phyloP scores from a whole-genome alignment of 1,284 basidiomycete genomes.

The Heterobasidion annosum region DNA sequence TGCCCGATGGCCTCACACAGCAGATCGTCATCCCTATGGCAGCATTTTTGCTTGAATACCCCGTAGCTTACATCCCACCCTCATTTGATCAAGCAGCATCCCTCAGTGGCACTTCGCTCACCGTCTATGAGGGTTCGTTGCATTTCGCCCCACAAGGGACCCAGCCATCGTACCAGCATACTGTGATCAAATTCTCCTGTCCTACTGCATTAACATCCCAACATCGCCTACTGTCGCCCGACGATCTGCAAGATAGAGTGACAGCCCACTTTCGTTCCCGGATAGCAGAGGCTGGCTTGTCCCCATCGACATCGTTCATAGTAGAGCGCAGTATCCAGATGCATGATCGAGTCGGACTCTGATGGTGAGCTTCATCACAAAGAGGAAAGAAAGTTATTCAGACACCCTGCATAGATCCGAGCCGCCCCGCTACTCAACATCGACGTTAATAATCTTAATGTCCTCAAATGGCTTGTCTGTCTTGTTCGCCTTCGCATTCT shows the following conservation, averaged over 20 bases:
- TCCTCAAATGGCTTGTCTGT: slow-evolving; percentile 84
- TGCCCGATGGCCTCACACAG: slow-evolving; percentile 5
- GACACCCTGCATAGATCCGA: neutral
- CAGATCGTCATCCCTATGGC: slow-evolving; percentile 35
- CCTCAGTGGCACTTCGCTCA: slow-evolving; percentile 15
- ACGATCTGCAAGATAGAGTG: neutral
- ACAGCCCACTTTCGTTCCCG: neutral
- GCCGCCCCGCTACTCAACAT: slow-evolving; percentile 41
- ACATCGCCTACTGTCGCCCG: slow-evolving; percentile 13
- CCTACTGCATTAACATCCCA: slow-evolving; percentile 19
- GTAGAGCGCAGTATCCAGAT: slow-evolving; percentile 13
- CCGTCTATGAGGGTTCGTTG: neutral
- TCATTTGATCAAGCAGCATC: slow-evolving; percentile 23
- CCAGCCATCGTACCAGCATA: slow-evolving; percentile 11
- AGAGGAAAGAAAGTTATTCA: too few relatives aligned
- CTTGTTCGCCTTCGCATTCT: slow-evolving; percentile 68
- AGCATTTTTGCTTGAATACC: slow-evolving; percentile 47
- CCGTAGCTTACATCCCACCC: slow-evolving; percentile 43
- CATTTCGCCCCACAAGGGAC: neutral
- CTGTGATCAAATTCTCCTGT: slow-evolving; percentile 33
- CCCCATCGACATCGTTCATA: neutral
- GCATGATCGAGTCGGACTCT: slow-evolving; percentile 18
- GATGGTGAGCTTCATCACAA: neutral
- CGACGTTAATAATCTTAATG: slow-evolving; percentile 80
- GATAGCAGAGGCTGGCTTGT: neutral